Evolutionary conservation across 1,284 basidiomycete genomes (phyloP).

Genomic region (Apiotrichum brassicae): DNA sequence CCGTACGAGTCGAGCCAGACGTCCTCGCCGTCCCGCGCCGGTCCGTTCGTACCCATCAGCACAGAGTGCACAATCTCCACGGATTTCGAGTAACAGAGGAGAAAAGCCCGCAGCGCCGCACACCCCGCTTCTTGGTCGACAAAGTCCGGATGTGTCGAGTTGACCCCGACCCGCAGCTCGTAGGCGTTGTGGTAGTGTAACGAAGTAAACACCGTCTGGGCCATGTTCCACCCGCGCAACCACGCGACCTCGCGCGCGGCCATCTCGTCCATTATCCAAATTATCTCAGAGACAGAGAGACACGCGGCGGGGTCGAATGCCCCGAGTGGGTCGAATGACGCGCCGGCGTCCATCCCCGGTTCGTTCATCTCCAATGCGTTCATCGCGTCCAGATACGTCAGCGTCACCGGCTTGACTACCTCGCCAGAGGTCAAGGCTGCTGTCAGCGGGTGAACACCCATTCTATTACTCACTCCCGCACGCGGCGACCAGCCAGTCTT

Average conservation of each 20-base stretch:
- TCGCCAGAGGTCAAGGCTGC: conserved; percentile 61
- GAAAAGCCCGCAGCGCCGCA: conserved; percentile 62
- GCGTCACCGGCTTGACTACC: conserved; percentile 62
- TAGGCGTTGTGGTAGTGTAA: conserved; percentile 62
- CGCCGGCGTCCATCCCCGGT: conserved; percentile 77
- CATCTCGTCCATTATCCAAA: conserved; percentile 77
- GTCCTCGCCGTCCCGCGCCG: conserved; percentile 78
- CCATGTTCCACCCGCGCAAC: conserved; percentile 74
- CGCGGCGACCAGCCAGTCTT: conserved; percentile 21
- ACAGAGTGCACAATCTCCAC: conserved; percentile 78
- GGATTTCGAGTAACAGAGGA: conserved; percentile 71
- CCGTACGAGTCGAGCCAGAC: conserved; percentile 82
- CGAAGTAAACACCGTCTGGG: conserved; percentile 78
- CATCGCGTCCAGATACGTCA: conserved; percentile 78
- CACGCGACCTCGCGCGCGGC: conserved; percentile 82
- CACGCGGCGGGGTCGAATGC: conserved; percentile 61
- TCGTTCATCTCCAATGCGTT: conserved; percentile 85
- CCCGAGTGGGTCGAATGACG: conserved; percentile 47
- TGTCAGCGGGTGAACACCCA: neutral
- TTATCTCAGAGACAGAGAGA: conserved; percentile 66
- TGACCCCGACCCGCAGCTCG: conserved; percentile 8
- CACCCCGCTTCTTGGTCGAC: conserved; percentile 52
- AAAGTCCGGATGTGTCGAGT: conserved; percentile 32
- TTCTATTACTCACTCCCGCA: conserved; percentile 13
- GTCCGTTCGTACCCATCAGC: conserved; percentile 56